Percentiles rank a stretch among this genome's conserved stretches.
phyloP scores from a whole-genome alignment of 805 yeast genomes.

The Middelhovenomyces tepae region DNA sequence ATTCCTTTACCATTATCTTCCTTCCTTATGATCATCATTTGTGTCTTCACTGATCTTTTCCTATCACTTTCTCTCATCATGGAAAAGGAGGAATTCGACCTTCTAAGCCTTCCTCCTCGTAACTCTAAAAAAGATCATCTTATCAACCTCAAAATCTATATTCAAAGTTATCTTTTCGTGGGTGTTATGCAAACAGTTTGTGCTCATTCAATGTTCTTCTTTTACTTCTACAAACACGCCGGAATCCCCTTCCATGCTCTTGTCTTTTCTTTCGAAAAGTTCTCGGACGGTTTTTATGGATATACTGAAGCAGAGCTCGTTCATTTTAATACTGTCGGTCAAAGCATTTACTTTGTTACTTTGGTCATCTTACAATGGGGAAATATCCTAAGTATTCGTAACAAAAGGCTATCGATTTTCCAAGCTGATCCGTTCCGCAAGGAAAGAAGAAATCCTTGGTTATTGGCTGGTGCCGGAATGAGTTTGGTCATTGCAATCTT shows the following conservation, averaged over 20 bases:
- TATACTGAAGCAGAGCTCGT: slow-evolving; percentile 18
- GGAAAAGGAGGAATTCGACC: slow-evolving; percentile 36
- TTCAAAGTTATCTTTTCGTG: slow-evolving; percentile 36
- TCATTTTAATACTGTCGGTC: slow-evolving; percentile 27
- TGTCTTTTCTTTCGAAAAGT: slow-evolving; percentile 25
- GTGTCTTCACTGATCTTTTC: slow-evolving; percentile 39
- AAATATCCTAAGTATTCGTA: slow-evolving; percentile 37
- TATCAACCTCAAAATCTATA: slow-evolving; percentile 32
- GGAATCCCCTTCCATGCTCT: slow-evolving; percentile 32
- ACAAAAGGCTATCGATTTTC: slow-evolving; percentile 34
- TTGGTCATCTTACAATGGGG: slow-evolving; percentile 41
- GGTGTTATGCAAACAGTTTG: slow-evolving; percentile 36
- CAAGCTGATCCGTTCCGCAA: slow-evolving; percentile 33
- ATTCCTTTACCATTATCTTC: slow-evolving; percentile 40
- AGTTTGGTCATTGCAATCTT: slow-evolving; percentile 34
- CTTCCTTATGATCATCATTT: slow-evolving; percentile 40
- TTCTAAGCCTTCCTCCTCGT: slow-evolving; percentile 36
- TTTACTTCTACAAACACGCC: slow-evolving; percentile 28
- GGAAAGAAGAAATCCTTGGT: slow-evolving; percentile 19
- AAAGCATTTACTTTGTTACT: slow-evolving; percentile 39
- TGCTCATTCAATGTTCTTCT: slow-evolving; percentile 34
- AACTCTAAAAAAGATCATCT: slow-evolving; percentile 34
- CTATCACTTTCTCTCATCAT: slow-evolving; percentile 38
- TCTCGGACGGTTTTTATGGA: slow-evolving; percentile 25
- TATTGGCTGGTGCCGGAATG: slow-evolving; percentile 28